Conservation (phyloP, 192 early-diverging fungal genomes). For the Backusella tuberculispora region DNA sequence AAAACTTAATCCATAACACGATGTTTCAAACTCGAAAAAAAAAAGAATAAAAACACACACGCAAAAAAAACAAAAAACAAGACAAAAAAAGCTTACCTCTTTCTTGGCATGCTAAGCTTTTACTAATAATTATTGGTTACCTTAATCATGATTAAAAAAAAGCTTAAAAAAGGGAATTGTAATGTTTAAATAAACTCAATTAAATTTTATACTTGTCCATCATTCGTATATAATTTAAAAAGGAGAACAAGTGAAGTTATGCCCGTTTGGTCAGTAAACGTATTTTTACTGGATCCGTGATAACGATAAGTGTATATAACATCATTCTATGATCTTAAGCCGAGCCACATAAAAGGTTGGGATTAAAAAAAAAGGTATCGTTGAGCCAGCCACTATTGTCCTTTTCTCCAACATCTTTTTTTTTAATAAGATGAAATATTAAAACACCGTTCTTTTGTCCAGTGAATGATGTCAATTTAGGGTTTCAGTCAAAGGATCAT, state of each 20-base stretch:
- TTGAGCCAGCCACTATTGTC: not conserved
- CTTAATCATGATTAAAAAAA: not conserved
- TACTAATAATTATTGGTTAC: not conserved
- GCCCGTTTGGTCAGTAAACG: too few species aligned
- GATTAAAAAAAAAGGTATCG: not conserved
- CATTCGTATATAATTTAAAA: slow-evolving; percentile 8
- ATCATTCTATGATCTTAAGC: not conserved
- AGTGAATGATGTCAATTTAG: not conserved
- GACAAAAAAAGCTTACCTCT: not conserved
- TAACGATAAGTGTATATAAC: not conserved
- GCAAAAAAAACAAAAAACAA: too few species aligned
- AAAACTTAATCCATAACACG: too few species aligned
- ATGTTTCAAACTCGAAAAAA: too few species aligned
- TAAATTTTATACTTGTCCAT: slow-evolving; percentile 4
- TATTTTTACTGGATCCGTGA: not conserved
- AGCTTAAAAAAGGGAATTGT: too few species aligned
- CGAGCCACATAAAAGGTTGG: not conserved
- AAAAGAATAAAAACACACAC: too few species aligned
- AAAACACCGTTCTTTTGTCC: not conserved
- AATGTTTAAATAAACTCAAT: too few species aligned
- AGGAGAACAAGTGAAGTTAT: too few species aligned
- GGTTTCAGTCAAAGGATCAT: slow-evolving; percentile 8
- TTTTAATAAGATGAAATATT: not conserved
- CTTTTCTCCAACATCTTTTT: not conserved
- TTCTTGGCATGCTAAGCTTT: slow-evolving; percentile 15